Evolutionary conservation across 352 stramenopile genomes (phyloP), one percentile per base, ranked within the genome.

Genomic region (Ophiocytium majus): DNA sequence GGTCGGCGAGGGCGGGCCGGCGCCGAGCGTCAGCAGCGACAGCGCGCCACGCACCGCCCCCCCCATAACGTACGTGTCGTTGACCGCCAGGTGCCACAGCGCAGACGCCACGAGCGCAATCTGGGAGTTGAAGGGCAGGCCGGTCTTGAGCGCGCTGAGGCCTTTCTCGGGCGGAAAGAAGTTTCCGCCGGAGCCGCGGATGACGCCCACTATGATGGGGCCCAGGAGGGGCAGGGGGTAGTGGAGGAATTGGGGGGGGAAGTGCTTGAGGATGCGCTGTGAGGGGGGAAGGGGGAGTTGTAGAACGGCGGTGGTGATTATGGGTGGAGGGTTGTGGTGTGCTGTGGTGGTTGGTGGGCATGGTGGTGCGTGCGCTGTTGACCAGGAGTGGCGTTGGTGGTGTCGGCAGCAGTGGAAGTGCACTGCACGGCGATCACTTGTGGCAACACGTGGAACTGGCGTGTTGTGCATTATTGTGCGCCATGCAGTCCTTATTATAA

Each of bases 121-220:
- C 66, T 78, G 66, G 5, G 66, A 5, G 35, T 78, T 78, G 35
- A 78, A 78, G 32, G 66, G 66, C 5, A 14, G 5, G 5, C 66
- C 66, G 5, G 32, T 14, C 35, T 78, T 78, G 35, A 78, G 35
- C 5, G 5, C 66, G 5, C 66, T 17, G 5, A 78, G 32, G 5
- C 66, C 66, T 17, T 78, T 78, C 5, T 78, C 66, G 35, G 66
- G 66, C 5, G 66, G 66, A 14, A 78, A 78, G 35, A 43, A 78
- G 32, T 17, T 5, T 17, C 66, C 66, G 5, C 66, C 66, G 5
- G 66, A 5, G 32, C 66, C 66, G 32, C 66, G 66, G 5, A 78
- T 43, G 32, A 78, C 5, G 35, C 66, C 66, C 66, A 78, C 66
- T 5, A 78, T 78, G 32, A 78, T 78, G 32, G 66, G 66, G 5